These are phyloP conservation scores for Coemansia sp. DNA, from an alignment of 192 early-diverging fungal species.

Conservation along the genomic window DNA sequence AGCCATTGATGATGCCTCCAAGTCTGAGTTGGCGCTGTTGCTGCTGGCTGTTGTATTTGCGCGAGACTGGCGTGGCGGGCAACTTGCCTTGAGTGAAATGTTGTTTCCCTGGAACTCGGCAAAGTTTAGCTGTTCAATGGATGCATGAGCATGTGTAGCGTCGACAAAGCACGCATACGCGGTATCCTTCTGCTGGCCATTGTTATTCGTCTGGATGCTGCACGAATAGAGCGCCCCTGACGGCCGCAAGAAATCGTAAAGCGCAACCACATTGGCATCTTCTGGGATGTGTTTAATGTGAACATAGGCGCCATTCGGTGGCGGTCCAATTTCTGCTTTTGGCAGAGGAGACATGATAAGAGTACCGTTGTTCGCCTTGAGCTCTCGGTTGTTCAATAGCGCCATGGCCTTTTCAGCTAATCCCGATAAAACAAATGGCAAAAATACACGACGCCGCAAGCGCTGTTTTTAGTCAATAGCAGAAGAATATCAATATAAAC, in stretches of 20 bases:
- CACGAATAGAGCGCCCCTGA: conserved; percentile 50
- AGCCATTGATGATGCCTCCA: conserved; percentile 6
- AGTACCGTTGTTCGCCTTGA: conserved; percentile 29
- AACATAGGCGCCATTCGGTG: conserved; percentile 32
- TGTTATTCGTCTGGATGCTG: conserved; percentile 24
- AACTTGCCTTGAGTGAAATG: conserved; percentile 24
- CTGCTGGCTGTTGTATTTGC: conserved; percentile 10
- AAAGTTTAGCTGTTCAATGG: conserved; percentile 50
- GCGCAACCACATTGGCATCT: conserved; percentile 26
- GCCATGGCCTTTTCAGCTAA: conserved; percentile 53
- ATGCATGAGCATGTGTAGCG: conserved; percentile 22
- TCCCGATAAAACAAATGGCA: conserved; percentile 6
- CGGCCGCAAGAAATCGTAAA: conserved; percentile 50
- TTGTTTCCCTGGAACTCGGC: conserved; percentile 43
- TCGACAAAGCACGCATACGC: conserved; percentile 49
- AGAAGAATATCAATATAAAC: background rate
- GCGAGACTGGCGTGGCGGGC: conserved; percentile 27
- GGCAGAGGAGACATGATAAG: conserved; percentile 45
- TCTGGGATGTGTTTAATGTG: conserved; percentile 52
- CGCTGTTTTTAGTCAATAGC: background rate
- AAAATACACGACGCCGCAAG: background rate
- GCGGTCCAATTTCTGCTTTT: conserved; percentile 26
- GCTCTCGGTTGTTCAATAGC: conserved; percentile 30
- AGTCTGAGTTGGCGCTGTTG: background rate
- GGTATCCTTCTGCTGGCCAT: conserved; percentile 20